These are phyloP conservation scores for Strombidium stylifer DNA, from an alignment of 73 alveolate genomes.

Conservation along the genomic window DNA sequence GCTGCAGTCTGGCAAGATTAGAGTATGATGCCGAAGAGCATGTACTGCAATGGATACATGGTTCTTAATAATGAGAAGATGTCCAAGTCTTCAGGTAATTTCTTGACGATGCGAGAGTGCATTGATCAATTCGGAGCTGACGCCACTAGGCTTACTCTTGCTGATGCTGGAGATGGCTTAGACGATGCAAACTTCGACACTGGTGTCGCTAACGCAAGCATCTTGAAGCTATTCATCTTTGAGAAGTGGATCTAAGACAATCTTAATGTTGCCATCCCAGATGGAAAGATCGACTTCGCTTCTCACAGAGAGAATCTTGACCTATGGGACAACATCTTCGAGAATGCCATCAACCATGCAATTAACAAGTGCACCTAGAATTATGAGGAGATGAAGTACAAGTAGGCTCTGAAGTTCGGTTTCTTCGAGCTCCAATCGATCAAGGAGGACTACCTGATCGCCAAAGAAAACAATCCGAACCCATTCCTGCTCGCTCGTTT, in stretches of 20 bases:
- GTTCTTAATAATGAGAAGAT: slow-evolving; percentile 95
- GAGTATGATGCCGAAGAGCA: slow-evolving; percentile 94
- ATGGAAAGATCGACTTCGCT: slow-evolving; percentile 57
- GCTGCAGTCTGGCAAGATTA: slow-evolving; percentile 98
- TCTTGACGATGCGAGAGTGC: slow-evolving; percentile 91
- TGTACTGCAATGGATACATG: slow-evolving; percentile 98
- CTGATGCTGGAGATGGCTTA: slow-evolving; percentile 98
- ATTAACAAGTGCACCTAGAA: slow-evolving; percentile 62
- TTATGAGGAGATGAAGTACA: slow-evolving; percentile 94
- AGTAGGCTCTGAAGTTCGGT: slow-evolving; percentile 89
- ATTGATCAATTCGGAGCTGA: slow-evolving; percentile 92
- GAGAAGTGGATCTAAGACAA: slow-evolving; percentile 86
- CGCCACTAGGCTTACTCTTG: slow-evolving; percentile 97
- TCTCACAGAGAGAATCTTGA: slow-evolving; percentile 40
- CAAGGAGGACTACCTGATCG: slow-evolving; percentile 88
- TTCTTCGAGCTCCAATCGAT: slow-evolving; percentile 87
- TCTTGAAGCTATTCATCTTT: slow-evolving; percentile 81
- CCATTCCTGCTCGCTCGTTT: slow-evolving; percentile 59
- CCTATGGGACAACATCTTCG: slow-evolving; percentile 83
- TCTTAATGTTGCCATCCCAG: slow-evolving; percentile 22
- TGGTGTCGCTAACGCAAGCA: slow-evolving; percentile 74
- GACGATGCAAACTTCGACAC: slow-evolving; percentile 98
- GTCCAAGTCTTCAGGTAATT: slow-evolving; percentile 97
- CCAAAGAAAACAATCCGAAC: slow-evolving; percentile 29
- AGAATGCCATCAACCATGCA: slow-evolving; percentile 77